Base-by-base conservation (phyloP, 257 asterid genomes). In the Mentha longifolia region DNA sequence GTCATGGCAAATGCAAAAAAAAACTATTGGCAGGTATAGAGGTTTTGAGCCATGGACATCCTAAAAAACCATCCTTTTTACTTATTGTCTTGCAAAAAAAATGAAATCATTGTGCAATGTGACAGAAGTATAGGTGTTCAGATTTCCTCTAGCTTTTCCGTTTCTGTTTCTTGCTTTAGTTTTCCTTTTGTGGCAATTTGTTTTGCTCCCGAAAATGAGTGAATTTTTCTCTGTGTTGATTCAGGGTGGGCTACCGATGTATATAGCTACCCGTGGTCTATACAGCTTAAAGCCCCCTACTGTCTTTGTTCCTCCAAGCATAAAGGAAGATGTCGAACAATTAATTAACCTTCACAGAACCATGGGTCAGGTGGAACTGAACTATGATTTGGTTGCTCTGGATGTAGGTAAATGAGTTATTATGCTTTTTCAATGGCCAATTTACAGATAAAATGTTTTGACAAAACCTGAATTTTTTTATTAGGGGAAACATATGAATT, bases 231-330 rank as follows among this genome's bases (percentile, higher is more conserved):
- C 11, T 67, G 13, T 71, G 46, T 70, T 77, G 78, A 60, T 75
- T 75, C 88, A 94, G 99, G 99, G 99, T 76, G 99, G 99, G 76
- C 93, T 94, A 65, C 99, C 99, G 0, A 91, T 91, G 98, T 94
- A 94, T 70, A 80, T 92, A 47, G 99, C 96, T 30, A 91, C 97
- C 50, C 98, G 99, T 61, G 93, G 88, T 70, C 88, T 94, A 50
- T 89, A 91, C 84, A 90, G 78, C 81, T 86, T 94, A 71, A 91
- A 88, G 55, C 98, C 96, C 68, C 99, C 99, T 6, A 94, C 96
- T 1, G 85, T 91, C 6, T 87, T 94, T 78, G 96, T 94, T 77
- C 97, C 97, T 55, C 95, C 96, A 8, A 79, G 89, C 81, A 86
- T 94, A 75, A 88, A 83, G 82, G 93, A 83, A 73, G 98, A 91